Evolutionary conservation across 208 protist genomes (phyloP), one percentile per base, ranked within the genome.

Genomic region (Leishmania tropica): DNA sequence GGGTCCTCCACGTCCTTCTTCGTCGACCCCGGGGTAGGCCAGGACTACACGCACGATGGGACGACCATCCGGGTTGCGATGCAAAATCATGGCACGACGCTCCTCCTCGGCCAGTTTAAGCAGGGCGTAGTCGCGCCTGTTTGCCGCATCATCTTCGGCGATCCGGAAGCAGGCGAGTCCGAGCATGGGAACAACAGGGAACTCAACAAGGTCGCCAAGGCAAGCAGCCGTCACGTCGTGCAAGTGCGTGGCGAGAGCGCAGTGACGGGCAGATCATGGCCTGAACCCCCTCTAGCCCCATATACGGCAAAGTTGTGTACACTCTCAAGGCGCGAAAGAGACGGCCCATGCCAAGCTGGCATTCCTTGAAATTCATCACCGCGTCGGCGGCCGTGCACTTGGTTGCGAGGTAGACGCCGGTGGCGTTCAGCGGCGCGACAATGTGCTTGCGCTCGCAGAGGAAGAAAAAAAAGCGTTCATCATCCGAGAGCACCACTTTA

Each of bases 281-380:
- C 42, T 89, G 89, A 28, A 96, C 83, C 62, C 89, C 91, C 64
- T 90, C 80, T 3, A 92, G 60, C 2, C 93, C 91, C 78, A 92
- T 94, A 72, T 78, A 86, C 17, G 83, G 80, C 74, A 96, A 71
- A 13, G 88, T 88, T 24, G 90, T 91, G 83, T 89, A 96, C 35
- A 94, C 81, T 79, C 91, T 94, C 67, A 95, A 77, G 2, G 91
- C 85, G 40, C 91, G 87, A 81, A 95, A 96, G 11, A 85, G 87
- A 0, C 93, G 85, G 0, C 87, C 88, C 71, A 93, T 84, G 42
- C 91, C 89, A 13, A 96, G 79, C n/a, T 92, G 91, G 78, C 92
- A 96, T 75, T 95, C 88, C 80, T 91, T 89, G 77, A 93, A 95
- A 79, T 95, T 88, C 1, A 87, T 79, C 51, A 89, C 83, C 28